Percentiles rank a stretch among this genome's conserved stretches.
phyloP scores from a whole-genome alignment of 2,329 filamentous ascomycete species.

The Fusarium verticillioides region DNA sequence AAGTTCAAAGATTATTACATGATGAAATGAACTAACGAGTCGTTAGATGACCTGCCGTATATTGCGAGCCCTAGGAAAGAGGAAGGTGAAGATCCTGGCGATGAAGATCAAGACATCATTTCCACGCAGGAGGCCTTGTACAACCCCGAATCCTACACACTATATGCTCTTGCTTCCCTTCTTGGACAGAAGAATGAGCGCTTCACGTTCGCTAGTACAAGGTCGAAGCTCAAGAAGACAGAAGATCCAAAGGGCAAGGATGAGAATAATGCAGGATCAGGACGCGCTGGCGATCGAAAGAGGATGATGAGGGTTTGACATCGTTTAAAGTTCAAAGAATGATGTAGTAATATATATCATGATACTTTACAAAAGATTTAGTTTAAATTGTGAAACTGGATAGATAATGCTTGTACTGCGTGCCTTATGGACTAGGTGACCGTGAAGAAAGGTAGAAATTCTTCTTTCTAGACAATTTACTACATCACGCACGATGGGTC shows the following conservation, averaged over 20 bases:
- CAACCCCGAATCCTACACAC: not conserved
- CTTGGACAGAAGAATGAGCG: not conserved
- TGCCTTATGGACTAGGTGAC: rapidly evolving
- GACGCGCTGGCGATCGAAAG: not conserved
- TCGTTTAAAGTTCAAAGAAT: not conserved
- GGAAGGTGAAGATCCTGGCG: not conserved
- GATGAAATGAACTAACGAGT: rapidly evolving
- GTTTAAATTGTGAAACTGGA: not conserved
- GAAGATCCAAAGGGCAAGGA: not conserved
- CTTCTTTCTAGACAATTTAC: too few relatives aligned
- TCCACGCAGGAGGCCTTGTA: not conserved
- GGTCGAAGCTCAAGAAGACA: not conserved
- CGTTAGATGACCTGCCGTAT: not conserved
- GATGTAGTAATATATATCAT: not conserved
- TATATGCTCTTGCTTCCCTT: not conserved
- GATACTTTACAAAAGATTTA: rapidly evolving
- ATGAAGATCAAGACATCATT: not conserved
- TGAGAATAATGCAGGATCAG: not conserved
- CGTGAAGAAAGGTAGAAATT: rapidly evolving
- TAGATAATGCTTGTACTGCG: rapidly evolving
- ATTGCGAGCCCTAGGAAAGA: not conserved
- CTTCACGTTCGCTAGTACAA: not conserved
- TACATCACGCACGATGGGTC: not conserved
- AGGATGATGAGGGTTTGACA: not conserved
- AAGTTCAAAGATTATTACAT: rapidly evolving